Conservation (phyloP, 169 alveolate species). For the Cyclospora cayetanensis region DNA sequence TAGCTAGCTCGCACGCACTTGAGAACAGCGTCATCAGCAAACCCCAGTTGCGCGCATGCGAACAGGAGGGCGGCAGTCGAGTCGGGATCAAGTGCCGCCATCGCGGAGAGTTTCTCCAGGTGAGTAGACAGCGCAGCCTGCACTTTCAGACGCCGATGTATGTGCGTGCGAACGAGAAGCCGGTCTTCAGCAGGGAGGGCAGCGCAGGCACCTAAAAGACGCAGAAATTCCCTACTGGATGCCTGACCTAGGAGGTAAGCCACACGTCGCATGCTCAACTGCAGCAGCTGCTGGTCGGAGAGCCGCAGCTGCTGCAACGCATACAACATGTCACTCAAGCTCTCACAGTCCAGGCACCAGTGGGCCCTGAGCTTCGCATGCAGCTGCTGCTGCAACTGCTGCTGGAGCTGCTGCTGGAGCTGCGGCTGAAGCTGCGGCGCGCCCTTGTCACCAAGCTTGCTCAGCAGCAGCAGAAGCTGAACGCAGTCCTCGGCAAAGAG, state of each 20-base stretch:
- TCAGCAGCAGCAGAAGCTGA: constrained; percentile 67
- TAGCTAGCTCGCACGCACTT: constrained; percentile 21
- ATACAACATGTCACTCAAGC: constrained; percentile 62
- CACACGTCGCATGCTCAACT: constrained; percentile 49
- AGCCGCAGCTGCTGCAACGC: constrained; percentile 63
- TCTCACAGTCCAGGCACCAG: constrained; percentile 61
- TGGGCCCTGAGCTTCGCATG: background rate
- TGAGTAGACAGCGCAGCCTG: constrained; percentile 56
- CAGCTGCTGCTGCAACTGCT: constrained; percentile 70
- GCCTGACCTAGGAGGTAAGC: constrained; percentile 25
- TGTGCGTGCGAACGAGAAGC: constrained; percentile 64
- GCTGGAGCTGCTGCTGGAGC: background rate
- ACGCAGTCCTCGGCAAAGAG: constrained; percentile 72
- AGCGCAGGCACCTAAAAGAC: constrained; percentile 62
- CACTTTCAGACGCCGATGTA: constrained; percentile 61
- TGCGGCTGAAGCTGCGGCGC: background rate
- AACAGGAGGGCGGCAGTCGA: constrained; percentile 34
- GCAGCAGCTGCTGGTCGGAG: constrained; percentile 60
- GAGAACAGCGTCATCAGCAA: constrained; percentile 41
- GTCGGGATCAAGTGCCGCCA: constrained; percentile 22
- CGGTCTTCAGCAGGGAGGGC: constrained; percentile 31
- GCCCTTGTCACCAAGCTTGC: background rate
- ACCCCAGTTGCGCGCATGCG: constrained; percentile 68
- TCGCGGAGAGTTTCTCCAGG: constrained; percentile 37
- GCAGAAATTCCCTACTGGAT: constrained; percentile 32